Evolutionary conservation across 1,284 basidiomycete genomes (phyloP), one percentile per base, ranked within the genome.

Genomic region (Neonothopanus nambi): DNA sequence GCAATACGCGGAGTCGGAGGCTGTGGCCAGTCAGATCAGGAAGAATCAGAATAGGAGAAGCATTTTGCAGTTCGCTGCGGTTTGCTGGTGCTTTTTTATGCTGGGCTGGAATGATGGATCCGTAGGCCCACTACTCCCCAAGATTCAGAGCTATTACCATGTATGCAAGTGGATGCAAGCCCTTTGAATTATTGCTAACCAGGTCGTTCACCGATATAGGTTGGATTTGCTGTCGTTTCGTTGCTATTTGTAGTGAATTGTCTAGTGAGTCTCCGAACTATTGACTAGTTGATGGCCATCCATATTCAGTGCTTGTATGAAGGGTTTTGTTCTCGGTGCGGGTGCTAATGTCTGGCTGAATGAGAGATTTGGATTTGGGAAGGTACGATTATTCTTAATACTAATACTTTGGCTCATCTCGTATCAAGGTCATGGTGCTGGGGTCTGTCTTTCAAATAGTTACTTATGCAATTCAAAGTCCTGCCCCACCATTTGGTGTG

Each of bases 361-460:
- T 0, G 78, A 84, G 39, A 75, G 68, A 38, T 59, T 83, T 17
- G 82, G 82, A 0, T 84, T 87, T 59, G 86, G 85, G 49, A 82
- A 81, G 67, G 82, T 81, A 54, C 40, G 62, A 48, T 37, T 37
- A 28, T 17, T 40, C 7, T 17, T 48, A 24, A 17, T 18, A 23
- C 21, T 47, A 18, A n/a, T 40, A 24, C 24, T 42, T 48, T 18
- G 28, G 11, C 36, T n/a, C n/a, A 17, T 17, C 7, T 48, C 76
- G 73, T 65, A 71, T 40, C 64, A 76, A n/a, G 61, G 69, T 5
- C 50, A 74, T 33, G 72, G 72, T 74, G 57, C 11, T 24, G 61
- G 78, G 76, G 17, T 70, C 76, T 2, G 36, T 76, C 15, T 67
- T 65, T 33, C 79, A 84, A 65, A 61, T 81, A 3, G 55, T 78